A percentile compares a stretch with the other conserved stretches of the same genome.
phyloP scores from a whole-genome alignment of 2,329 filamentous ascomycete genomes.

The Cylindrodendrum hubeiense region DNA sequence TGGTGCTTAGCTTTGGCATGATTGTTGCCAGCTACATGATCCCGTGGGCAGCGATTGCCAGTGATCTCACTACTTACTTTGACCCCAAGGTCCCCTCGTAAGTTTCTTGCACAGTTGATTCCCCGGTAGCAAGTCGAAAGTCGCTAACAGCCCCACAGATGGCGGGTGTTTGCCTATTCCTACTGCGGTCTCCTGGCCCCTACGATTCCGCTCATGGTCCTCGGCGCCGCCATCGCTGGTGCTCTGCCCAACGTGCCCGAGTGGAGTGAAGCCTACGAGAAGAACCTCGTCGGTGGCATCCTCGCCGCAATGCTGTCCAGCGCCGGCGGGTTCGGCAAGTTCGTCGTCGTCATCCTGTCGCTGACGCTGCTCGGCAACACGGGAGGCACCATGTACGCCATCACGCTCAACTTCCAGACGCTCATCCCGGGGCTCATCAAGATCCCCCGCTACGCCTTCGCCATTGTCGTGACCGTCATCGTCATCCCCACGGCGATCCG shows the following conservation, averaged over 20 bases:
- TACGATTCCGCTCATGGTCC: constrained; percentile 69
- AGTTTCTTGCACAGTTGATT: constrained; percentile 28
- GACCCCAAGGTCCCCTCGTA: constrained; percentile 66
- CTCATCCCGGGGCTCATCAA: constrained; percentile 67
- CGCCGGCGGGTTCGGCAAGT: constrained; percentile 71
- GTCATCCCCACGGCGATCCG: constrained; percentile 70
- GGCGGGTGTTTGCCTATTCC: constrained; percentile 65
- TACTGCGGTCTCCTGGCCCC: constrained; percentile 68
- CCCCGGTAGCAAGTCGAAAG: not conserved
- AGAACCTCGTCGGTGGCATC: constrained; percentile 68
- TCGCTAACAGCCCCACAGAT: constrained; percentile 39
- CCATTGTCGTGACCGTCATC: constrained; percentile 68
- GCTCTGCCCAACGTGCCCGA: constrained; percentile 65
- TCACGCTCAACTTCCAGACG: constrained; percentile 75
- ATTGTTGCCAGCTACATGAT: constrained; percentile 74
- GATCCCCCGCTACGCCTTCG: constrained; percentile 69
- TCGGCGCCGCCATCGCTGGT: constrained; percentile 74
- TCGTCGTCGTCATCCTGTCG: constrained; percentile 69
- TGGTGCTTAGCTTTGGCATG: constrained; percentile 68
- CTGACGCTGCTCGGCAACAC: constrained; percentile 71
- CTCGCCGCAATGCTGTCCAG: constrained; percentile 70
- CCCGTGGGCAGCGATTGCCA: constrained; percentile 70
- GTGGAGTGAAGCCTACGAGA: constrained; percentile 67
- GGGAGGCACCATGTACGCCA: constrained; percentile 70
- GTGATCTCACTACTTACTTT: constrained; percentile 73